phyloP scores from a whole-genome alignment of 805 yeast species.

The Clavispora vitiphila region DNA sequence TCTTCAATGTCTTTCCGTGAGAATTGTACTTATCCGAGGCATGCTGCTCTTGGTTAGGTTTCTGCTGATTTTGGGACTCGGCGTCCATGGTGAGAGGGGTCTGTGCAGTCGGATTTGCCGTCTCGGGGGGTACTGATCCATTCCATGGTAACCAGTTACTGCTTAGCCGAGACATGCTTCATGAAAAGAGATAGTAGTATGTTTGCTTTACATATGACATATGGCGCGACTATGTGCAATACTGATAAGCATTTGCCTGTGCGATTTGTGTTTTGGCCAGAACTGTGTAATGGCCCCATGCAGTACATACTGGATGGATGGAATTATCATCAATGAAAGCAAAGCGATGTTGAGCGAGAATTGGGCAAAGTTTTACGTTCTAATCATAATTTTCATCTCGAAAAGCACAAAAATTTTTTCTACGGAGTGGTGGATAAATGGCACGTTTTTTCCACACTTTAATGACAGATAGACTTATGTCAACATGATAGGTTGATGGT shows the following conservation, averaged over 20 bases:
- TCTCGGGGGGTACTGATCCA: background rate
- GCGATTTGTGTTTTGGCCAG: background rate
- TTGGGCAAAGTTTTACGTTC: too few species aligned
- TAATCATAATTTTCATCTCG: too few species aligned
- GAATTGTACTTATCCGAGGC: background rate
- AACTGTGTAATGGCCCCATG: too few species aligned
- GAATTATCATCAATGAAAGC: too few species aligned
- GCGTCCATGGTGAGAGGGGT: background rate
- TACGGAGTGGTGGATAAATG: too few species aligned
- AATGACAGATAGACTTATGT: too few species aligned
- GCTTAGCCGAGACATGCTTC: background rate
- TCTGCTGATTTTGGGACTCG: background rate
- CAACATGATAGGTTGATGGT: too few species aligned
- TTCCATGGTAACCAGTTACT: background rate
- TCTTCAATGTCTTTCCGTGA: constrained; percentile 3
- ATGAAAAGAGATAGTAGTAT: background rate
- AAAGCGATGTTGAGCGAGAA: too few species aligned
- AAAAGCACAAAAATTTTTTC: too few species aligned
- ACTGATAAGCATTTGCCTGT: background rate
- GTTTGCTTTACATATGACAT: background rate
- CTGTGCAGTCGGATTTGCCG: background rate
- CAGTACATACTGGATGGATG: too few species aligned
- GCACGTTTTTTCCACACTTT: too few species aligned
- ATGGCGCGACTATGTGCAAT: background rate
- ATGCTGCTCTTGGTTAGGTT: background rate